Base-by-base conservation (phyloP, 768 basidiomycete genomes). In the Boletus subcaerulescens region DNA sequence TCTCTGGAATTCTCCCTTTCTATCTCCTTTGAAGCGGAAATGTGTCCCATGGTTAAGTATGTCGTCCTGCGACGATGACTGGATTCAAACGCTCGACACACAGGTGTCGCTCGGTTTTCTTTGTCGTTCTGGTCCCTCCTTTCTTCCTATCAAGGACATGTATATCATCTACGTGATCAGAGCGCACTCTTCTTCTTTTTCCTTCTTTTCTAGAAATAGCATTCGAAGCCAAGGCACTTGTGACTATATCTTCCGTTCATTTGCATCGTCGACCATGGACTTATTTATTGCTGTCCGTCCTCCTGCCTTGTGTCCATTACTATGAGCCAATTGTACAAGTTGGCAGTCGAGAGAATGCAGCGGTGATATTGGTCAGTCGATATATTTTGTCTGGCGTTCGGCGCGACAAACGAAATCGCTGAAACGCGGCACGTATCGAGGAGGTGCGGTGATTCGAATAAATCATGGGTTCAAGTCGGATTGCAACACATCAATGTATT, bases 221-320 rank as follows among this genome's bases (percentile, higher is more conserved):
- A 33, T 54, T 42, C 42, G 29, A 56, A 24, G 14, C 18, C n/a
- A 52, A 46, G 13, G 45, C 26, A 29, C 26, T 29, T 29, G 33
- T 15, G 35, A 39, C 13, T 18, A 18, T 48, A 38, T 44, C 26
- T 18, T 26, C 26, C 52, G 26, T 45, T 49, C 58, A 56, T 45
- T 39, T 29, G 43, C 43, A 59, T 60, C 57, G 57, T 58, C 40
- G 46, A 45, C 11, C 60, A 63, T 36, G 57, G 58, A 60, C 58
- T 49, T 60, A 51, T 52, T 62, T 59, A 50, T 53, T 12, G 22
- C n/a, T 39, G 18, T 14, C 41, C 55, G 32, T n/a, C 12, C 12
- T 17, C 29, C 9, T 22, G 10, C 15, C 49, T 31, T 24, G 17
- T 46, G 36, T 14, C n/a, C 33, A 53, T 14, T 13, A 35, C 26